Evolutionary conservation across 768 basidiomycete genomes (phyloP), one percentile per base, ranked within the genome.

Genomic region (Boletus reticulatus): DNA sequence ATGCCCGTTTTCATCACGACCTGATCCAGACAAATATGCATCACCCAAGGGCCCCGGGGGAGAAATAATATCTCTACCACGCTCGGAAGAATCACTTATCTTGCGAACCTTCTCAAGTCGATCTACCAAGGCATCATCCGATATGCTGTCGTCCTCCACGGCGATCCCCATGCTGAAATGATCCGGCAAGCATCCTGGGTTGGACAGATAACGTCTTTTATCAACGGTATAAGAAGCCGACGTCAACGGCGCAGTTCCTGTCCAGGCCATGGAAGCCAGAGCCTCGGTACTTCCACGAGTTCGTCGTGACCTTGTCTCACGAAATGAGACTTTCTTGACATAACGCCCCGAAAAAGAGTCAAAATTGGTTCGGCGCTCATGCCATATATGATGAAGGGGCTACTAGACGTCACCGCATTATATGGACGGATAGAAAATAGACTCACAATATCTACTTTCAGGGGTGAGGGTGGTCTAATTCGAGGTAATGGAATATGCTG

Each of bases 121-220:
- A 46, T 77, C 69, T 7, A 83, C 73, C 12, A 84, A 69, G 36
- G 71, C 75, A 59, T 81, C 81, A 62, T 84, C 80, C 3, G 80
- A 74, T 47, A 82, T 71, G 17, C 68, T 76, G 27, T 81, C 76
- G 46, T 82, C 78, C 27, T 75, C 80, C 56, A 83, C 76, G 16
- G 78, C 80, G 64, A 76, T 78, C 2, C 78, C 78, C 45, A 82
- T 66, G 49, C 50, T 49, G 29, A 70, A 17, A 13, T 37, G 48
- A 48, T 57, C 56, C 5, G 57, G 38, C 16, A 48, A 27, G 43
- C 36, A 54, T 19, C 31, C 14, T n/a, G 49, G 13, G 19, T 41
- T 53, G 46, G 47, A 34, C 0, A 13, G 10, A 13, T 27, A 55
- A 46, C 12, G 3, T 27, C 8, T 44, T 39, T 20, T 24, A 11